Percentiles rank a stretch among this genome's conserved stretches.
These are phyloP conservation scores for Penicillium fuscoglaucum DNA, from an alignment of 2,329 filamentous ascomycete species.

Conservation along the genomic window DNA sequence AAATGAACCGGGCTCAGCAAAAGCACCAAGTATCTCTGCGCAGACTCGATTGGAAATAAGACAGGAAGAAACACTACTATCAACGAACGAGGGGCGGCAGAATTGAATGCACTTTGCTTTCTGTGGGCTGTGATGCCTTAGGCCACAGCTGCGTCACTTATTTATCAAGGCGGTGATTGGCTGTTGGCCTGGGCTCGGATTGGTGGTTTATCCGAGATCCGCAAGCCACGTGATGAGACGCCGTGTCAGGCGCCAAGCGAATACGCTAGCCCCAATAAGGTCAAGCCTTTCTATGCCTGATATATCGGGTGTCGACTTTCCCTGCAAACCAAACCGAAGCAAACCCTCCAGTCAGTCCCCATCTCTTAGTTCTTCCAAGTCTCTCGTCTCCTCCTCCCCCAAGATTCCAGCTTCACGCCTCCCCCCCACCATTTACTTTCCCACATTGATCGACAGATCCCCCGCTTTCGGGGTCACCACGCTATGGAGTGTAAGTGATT, in stretches of 20 bases:
- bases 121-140: conserved; percentile 29
- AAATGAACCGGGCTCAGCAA: conserved; percentile 15
- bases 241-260: conserved; percentile 20
- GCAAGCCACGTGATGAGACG: conserved; percentile 17
- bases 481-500: conserved; percentile 61
- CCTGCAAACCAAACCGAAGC: conserved; percentile 19
- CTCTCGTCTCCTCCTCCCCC: conserved; percentile 35
- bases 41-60: conserved; percentile 19
- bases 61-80: conserved; percentile 19
- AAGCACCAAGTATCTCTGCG: conserved; percentile 26
- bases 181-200: background rate
- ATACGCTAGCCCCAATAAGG: conserved; percentile 17
- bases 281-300: conserved; percentile 27
- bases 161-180: conserved; percentile 26
- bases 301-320: conserved; percentile 25
- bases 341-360: conserved; percentile 31
- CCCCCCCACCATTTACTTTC: conserved; percentile 33
- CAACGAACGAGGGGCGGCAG: conserved; percentile 18
- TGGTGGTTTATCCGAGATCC: background rate
- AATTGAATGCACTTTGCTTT: conserved; percentile 26
- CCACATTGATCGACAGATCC: conserved; percentile 36
- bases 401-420: conserved; percentile 17
- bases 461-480: conserved; percentile 50
- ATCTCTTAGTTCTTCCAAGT: conserved; percentile 40
- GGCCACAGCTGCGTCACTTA: conserved; percentile 20